Percentiles rank a stretch among this genome's conserved stretches.
Evolutionary conservation across 1,284 basidiomycete species (phyloP).

Genomic region (Puccinia horiana): DNA sequence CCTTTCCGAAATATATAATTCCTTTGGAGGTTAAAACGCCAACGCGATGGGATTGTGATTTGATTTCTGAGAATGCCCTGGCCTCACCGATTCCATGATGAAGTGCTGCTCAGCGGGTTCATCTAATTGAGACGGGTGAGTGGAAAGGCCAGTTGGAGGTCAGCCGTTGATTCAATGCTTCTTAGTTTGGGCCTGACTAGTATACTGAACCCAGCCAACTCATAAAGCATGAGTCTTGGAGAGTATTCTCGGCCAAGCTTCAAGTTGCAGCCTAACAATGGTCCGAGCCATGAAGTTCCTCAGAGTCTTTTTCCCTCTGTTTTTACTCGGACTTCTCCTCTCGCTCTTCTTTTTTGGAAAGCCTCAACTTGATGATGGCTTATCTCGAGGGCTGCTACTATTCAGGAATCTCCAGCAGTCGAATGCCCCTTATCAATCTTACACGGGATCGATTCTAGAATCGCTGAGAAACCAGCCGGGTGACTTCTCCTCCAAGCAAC

Average conservation of each 20-base stretch:
- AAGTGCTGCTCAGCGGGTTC: too few species aligned
- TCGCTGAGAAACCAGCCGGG: background rate
- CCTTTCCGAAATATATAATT: too few species aligned
- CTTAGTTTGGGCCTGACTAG: too few species aligned
- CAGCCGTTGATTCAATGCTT: too few species aligned
- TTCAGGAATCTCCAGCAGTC: background rate
- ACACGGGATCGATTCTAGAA: background rate
- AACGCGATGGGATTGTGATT: too few species aligned
- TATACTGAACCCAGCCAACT: too few species aligned
- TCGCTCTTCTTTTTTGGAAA: background rate
- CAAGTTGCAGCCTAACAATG: background rate
- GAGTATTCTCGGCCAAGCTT: background rate
- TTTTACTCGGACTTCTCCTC: background rate
- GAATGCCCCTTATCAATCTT: background rate
- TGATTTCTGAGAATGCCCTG: too few species aligned
- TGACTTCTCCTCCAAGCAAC: background rate
- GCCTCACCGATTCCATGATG: too few species aligned
- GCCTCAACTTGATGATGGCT: background rate
- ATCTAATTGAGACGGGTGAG: too few species aligned
- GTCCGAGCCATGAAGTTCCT: conserved; percentile 7
- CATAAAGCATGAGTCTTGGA: too few species aligned
- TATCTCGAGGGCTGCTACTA: background rate
- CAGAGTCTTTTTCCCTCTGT: background rate
- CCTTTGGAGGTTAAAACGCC: too few species aligned
- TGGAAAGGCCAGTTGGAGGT: too few species aligned